Conservation (phyloP, 805 yeast species). For the Yamadazyma insecticola region DNA sequence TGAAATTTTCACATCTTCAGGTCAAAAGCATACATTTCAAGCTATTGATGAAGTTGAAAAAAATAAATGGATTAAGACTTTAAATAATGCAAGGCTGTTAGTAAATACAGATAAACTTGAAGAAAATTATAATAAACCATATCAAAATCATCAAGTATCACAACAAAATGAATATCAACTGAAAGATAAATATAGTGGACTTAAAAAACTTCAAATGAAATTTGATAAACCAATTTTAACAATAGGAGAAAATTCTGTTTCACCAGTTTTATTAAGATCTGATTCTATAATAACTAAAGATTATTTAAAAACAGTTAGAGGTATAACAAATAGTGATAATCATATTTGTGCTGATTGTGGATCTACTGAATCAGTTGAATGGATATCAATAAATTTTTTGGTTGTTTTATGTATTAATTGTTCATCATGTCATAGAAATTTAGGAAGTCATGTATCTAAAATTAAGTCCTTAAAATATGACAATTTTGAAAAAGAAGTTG, state of each 20-base stretch:
- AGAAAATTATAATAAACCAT: conserved; percentile 4
- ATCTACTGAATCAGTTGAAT: conserved; percentile 60
- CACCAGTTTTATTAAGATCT: conserved; percentile 32
- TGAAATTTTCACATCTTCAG: conserved; percentile 68
- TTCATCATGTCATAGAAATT: conserved; percentile 80
- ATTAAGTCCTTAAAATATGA: conserved; percentile 77
- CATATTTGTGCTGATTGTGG: conserved; percentile 77
- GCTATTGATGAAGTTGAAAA: conserved; percentile 66
- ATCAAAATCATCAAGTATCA: conserved; percentile 7
- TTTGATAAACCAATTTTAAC: conserved; percentile 13
- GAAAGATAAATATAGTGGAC: too few species aligned
- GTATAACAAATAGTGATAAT: conserved; percentile 49
- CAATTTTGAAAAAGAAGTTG: conserved; percentile 55
- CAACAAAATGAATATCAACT: not conserved
- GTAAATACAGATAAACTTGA: conserved; percentile 8
- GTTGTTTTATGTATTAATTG: conserved; percentile 78
- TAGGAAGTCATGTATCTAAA: conserved; percentile 80
- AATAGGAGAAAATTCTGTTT: conserved; percentile 10
- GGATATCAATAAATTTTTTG: conserved; percentile 77
- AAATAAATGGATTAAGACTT: conserved; percentile 60
- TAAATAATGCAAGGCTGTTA: conserved; percentile 50
- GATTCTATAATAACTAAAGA: conserved; percentile 17
- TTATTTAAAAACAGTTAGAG: conserved; percentile 35
- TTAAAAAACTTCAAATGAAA: conserved; percentile 5
- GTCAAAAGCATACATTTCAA: conserved; percentile 66